Conservation (phyloP, 768 basidiomycete genomes). For the Floccularia luteovirens region DNA sequence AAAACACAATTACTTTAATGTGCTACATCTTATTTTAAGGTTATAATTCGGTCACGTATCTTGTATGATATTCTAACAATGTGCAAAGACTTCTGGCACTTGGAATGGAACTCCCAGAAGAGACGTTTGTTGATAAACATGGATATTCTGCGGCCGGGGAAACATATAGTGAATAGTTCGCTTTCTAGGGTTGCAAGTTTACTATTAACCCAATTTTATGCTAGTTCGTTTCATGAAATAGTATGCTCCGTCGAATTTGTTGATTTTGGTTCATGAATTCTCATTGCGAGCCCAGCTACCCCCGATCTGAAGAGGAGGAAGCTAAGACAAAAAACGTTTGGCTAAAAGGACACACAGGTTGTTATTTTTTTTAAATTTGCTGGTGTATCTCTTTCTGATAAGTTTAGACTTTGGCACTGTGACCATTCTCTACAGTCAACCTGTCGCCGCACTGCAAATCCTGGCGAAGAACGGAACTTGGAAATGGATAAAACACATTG, state of each 20-base stretch:
- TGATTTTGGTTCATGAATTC: not conserved
- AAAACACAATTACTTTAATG: not conserved
- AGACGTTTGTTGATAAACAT: not conserved
- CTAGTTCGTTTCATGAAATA: constrained; percentile 45
- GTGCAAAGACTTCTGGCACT: not conserved
- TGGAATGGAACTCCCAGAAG: not conserved
- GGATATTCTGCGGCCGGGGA: constrained; percentile 15
- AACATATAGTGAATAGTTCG: constrained; percentile 27
- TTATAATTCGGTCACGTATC: not conserved
- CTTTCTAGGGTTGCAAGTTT: not conserved
- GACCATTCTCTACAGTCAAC: constrained; percentile 41
- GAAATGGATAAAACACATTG: constrained; percentile 39
- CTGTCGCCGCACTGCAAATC: constrained; percentile 38
- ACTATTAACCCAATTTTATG: not conserved
- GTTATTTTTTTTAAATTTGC: not conserved
- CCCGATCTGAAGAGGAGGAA: constrained; percentile 34
- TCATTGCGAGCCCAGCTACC: constrained; percentile 20
- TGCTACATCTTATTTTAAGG: not conserved
- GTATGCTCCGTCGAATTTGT: constrained; percentile 16
- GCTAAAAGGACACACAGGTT: constrained; percentile 40
- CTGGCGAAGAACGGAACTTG: constrained; percentile 29
- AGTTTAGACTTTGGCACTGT: constrained; percentile 32
- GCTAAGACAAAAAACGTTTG: constrained; percentile 34
- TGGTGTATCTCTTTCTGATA: not conserved
- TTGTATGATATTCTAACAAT: not conserved